phyloP scores from a whole-genome alignment of 2,329 filamentous ascomycete genomes.

The Akanthomyces dipterigenus region DNA sequence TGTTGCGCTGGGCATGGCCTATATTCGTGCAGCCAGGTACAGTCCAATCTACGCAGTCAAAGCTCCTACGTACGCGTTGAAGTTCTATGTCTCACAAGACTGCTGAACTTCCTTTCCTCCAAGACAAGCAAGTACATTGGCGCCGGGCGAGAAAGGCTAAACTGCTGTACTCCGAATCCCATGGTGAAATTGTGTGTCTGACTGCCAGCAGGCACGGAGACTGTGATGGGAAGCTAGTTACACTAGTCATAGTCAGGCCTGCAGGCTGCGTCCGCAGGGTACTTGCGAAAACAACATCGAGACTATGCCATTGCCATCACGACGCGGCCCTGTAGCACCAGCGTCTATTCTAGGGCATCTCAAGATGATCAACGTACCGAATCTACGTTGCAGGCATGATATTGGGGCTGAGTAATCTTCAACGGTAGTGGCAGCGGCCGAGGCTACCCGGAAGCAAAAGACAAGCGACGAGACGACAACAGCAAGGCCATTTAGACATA shows the following conservation, averaged over 20 bases:
- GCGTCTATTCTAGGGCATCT: background rate
- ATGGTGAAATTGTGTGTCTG: conserved; percentile 19
- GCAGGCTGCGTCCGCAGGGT: conserved; percentile 18
- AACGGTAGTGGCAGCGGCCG: too few relatives aligned
- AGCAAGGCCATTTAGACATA: conserved; percentile 23
- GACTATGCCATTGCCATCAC: too few relatives aligned
- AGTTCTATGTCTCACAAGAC: conserved; percentile 16
- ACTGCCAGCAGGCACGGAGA: conserved; percentile 16
- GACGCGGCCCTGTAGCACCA: background rate
- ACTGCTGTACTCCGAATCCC: conserved; percentile 17
- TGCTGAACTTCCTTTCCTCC: conserved; percentile 14
- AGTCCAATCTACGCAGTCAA: background rate
- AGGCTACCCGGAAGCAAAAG: too few relatives aligned
- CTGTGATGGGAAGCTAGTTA: conserved; percentile 12
- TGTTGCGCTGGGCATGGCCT: background rate
- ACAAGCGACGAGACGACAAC: background rate
- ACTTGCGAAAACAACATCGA: conserved; percentile 19
- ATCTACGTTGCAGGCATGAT: background rate
- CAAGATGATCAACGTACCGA: background rate
- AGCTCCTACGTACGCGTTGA: conserved; percentile 16
- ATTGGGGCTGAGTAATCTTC: background rate
- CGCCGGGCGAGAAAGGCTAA: conserved; percentile 14
- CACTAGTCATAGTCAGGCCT: conserved; percentile 17
- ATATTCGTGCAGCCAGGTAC: background rate
- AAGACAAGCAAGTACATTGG: conserved; percentile 10